Evolutionary conservation across 116 monocot genomes (phyloP), one percentile per base, ranked within the genome.

Genomic region (Phalaenopsis hybrid): DNA sequence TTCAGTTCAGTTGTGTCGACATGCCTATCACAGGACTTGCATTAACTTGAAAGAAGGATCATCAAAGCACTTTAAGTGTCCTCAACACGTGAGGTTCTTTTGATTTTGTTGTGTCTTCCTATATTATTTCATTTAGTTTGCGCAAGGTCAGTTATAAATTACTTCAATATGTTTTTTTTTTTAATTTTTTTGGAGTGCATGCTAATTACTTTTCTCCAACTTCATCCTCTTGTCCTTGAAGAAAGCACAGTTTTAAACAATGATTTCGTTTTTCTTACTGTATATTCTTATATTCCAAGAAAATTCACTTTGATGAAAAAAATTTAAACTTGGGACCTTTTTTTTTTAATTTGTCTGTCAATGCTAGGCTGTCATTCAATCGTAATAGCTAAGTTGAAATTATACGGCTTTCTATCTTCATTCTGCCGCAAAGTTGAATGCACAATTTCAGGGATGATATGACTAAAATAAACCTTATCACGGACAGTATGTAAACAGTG

Each of bases 11-110:
- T 85, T 82, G n/a, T 96, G 96, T 80, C 77, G 44, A 80, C 80
- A 76, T 81, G 81, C 21, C 18, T 91, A 84, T 72, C 96, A 96
- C 75, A 74, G 37, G 57, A 81, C 77, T 44, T 96, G 96, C 78
- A 88, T 85, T 28, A 86, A 67, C 76, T n/a, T 80, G 55, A 79
- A 48, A 23, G 76, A 63, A 58, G 78, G 80, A 81, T 52, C 57
- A 16, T 81, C 82, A 17, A 89, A 78, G 78, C 37, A 52, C 41
- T 88, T 96, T 82, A 96, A 88, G 76, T 97, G 94, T 78, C 88
- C 91, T 80, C 88, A 88, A 84, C 97, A 97, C 90, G 96, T 96
- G 91, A 86, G 77, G 21, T 78, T 79, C 55, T 74, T 70, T 48
- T 43, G 57, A 34, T 81, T 57, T 16, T 65, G 16, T 45, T 46